Percentiles rank a stretch among this genome's conserved stretches.
phyloP scores from a whole-genome alignment of 1,284 basidiomycete genomes.

The Cryptococcus sp. region DNA sequence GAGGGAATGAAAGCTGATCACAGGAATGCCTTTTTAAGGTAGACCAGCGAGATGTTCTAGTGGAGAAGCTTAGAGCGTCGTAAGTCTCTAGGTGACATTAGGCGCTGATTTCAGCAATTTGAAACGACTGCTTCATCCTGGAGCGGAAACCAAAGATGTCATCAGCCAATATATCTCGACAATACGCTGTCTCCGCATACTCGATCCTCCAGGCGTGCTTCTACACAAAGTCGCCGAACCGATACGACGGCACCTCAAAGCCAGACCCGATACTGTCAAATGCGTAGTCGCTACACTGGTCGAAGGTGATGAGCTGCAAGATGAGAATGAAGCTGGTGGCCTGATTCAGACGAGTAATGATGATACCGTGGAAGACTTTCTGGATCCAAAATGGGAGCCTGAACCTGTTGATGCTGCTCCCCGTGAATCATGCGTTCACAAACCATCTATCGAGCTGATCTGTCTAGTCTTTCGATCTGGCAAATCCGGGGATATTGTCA shows the following conservation, averaged over 20 bases:
- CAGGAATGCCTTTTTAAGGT: conserved; percentile 42
- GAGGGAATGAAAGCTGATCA: conserved; percentile 2
- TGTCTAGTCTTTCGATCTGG: conserved; percentile 75
- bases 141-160: conserved; percentile 90
- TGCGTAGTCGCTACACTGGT: conserved; percentile 88
- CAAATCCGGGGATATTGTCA: conserved; percentile 83
- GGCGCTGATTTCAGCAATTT: conserved; percentile 57
- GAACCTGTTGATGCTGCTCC: conserved; percentile 91
- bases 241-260: conserved; percentile 74
- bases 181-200: conserved; percentile 81
- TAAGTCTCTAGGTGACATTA: conserved; percentile 17
- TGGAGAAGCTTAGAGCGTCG: conserved; percentile 41
- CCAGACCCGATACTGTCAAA: conserved; percentile 82
- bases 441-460: conserved; percentile 1
- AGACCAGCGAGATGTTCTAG: conserved; percentile 37
- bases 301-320: conserved; percentile 66
- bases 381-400: conserved; percentile 85
- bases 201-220: conserved; percentile 89
- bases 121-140: conserved; percentile 88
- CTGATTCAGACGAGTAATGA: conserved; percentile 60
- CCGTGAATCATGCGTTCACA: conserved; percentile 51
- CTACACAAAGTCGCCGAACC: conserved; percentile 88
- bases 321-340: conserved; percentile 44
- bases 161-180: conserved; percentile 90
- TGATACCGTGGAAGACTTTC: conserved; percentile 70